Evolutionary conservation across 2,329 filamentous ascomycete species (phyloP).

Genomic region (Colletotrichum viniferum): DNA sequence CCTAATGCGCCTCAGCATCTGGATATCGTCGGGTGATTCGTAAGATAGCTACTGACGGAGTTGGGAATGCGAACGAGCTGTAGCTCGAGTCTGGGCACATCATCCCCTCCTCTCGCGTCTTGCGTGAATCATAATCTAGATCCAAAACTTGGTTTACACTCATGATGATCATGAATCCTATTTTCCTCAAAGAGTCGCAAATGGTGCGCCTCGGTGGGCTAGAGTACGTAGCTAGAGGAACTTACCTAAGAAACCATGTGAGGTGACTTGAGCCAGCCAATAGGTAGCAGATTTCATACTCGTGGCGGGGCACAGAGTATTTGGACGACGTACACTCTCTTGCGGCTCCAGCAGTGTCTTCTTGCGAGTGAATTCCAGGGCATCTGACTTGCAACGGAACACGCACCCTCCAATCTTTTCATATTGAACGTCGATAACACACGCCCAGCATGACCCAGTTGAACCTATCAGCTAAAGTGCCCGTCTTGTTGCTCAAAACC

Average conservation of each 20-base stretch:
- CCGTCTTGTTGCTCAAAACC: slow-evolving; percentile 79
- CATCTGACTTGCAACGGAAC: not conserved
- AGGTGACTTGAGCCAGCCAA: not conserved
- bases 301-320: not conserved
- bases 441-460: slow-evolving; percentile 7
- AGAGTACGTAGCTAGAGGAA: not conserved
- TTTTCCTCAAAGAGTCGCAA: not conserved
- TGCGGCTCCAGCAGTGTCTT: not conserved
- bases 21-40: not conserved
- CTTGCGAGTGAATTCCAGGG: not conserved
- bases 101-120: not conserved
- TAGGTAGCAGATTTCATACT: not conserved
- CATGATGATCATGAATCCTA: not conserved
- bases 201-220: not conserved
- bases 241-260: slow-evolving; percentile 4
- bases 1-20: not conserved
- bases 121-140: not conserved
- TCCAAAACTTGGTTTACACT: not conserved
- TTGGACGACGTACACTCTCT: not conserved
- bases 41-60: not conserved
- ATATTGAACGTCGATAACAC: not conserved
- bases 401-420: not conserved
- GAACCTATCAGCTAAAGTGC: slow-evolving; percentile 34
- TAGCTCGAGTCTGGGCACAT: not conserved
- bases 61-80: not conserved